A percentile compares a stretch with the other conserved stretches of the same genome.
These are phyloP conservation scores for Solanum microdontum DNA, from an alignment of 257 asterid species.

Conservation along the genomic window DNA sequence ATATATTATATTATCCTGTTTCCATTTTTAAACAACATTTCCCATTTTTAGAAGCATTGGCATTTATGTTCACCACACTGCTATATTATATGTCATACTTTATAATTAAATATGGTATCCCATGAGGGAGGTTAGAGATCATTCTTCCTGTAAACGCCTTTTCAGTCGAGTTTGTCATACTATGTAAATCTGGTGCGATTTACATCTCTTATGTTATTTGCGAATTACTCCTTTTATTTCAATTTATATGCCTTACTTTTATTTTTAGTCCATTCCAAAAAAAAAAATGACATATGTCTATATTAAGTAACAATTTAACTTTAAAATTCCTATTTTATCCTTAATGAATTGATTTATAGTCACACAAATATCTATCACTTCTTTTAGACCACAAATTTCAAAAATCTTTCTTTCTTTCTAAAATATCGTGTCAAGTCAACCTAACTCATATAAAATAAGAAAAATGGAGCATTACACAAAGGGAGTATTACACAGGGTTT, in stretches of 20 bases:
- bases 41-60: background rate
- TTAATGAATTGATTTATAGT: too few species aligned
- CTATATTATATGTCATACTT: background rate
- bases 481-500: background rate
- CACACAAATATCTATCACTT: too few species aligned
- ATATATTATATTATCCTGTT: background rate
- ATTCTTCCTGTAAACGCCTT: background rate
- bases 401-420: too few species aligned
- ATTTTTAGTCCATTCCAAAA: too few species aligned
- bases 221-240: background rate
- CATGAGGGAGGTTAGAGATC: background rate
- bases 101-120: background rate
- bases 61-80: background rate
- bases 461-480: fast-evolving
- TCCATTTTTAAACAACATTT: background rate
- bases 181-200: background rate
- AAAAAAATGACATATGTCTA: too few species aligned
- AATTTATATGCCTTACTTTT: too few species aligned
- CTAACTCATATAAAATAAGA: background rate
- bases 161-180: background rate
- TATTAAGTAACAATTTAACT: too few species aligned
- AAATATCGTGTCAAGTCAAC: too few species aligned
- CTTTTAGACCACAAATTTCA: too few species aligned
- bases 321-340: background rate
- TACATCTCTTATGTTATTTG: background rate